These are phyloP conservation scores for Boletus insuetus DNA, from an alignment of 768 basidiomycete species.

Conservation along the genomic window DNA sequence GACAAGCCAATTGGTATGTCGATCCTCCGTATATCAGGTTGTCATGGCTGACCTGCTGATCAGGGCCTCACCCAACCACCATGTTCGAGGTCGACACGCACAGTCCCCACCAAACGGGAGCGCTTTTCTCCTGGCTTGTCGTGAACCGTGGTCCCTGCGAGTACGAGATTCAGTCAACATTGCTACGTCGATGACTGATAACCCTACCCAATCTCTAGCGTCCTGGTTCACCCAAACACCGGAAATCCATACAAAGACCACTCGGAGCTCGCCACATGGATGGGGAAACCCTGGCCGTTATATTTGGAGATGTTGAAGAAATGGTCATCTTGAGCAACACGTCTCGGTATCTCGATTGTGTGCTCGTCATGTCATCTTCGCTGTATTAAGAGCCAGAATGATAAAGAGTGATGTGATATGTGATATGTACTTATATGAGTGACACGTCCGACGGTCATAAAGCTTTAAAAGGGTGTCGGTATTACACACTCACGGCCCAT, in stretches of 20 bases:
- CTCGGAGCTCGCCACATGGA: slow-evolving; percentile 63
- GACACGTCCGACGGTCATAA: no score
- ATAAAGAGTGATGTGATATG: not conserved
- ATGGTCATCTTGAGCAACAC: no score
- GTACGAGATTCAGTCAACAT: slow-evolving; percentile 39
- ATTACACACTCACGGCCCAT: not conserved
- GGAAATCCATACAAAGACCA: slow-evolving; percentile 55
- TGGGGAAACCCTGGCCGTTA: slow-evolving; percentile 60
- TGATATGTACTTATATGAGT: no score
- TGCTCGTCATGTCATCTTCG: no score
- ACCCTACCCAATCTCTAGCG: slow-evolving; percentile 35
- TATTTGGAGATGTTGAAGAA: slow-evolving; percentile 33
- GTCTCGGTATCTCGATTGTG: no score
- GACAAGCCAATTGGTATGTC: slow-evolving; percentile 58
- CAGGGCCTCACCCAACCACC: slow-evolving; percentile 65
- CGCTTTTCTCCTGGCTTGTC: slow-evolving; percentile 64
- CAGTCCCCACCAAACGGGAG: slow-evolving; percentile 65
- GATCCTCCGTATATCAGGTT: not conserved
- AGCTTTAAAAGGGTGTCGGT: not conserved
- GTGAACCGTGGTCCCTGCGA: slow-evolving; percentile 71
- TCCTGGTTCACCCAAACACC: slow-evolving; percentile 73
- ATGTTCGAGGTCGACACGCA: slow-evolving; percentile 75
- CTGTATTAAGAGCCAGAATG: no score
- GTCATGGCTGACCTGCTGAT: not conserved
- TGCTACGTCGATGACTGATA: not conserved